These are phyloP conservation scores for Hyaloscypha hepaticicola DNA, from an alignment of 495 filamentous ascomycete species.

Conservation along the genomic window DNA sequence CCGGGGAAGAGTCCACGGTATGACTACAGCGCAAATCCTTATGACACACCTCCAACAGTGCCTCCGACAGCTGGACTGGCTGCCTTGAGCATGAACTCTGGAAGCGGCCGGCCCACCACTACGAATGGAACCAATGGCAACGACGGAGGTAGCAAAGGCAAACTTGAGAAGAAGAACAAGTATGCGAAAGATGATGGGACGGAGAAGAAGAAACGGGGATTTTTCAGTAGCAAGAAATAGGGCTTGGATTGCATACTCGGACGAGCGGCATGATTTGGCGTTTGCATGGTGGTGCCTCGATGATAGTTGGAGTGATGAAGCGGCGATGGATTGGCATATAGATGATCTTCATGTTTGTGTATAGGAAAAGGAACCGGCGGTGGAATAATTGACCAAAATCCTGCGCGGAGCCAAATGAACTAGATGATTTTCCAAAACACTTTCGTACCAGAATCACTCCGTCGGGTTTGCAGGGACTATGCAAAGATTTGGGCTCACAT, in stretches of 20 bases:
- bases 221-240: conserved; percentile 67
- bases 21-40: conserved; percentile 9
- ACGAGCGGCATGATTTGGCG: conserved; percentile 13
- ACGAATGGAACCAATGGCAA: conserved; percentile 35
- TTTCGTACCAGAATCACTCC: neutral
- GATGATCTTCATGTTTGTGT: neutral
- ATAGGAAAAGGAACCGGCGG: neutral
- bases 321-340: neutral
- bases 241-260: neutral
- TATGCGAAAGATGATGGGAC: conserved; percentile 31
- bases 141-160: conserved; percentile 43
- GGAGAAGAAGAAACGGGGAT: conserved; percentile 75
- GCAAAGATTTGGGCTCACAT: no score
- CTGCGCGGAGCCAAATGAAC: neutral
- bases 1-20: neutral
- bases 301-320: neutral
- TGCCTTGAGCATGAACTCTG: conserved; percentile 52
- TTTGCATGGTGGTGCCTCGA: conserved; percentile 1
- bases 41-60: conserved; percentile 9
- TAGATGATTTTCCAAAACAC: neutral
- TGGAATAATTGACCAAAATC: neutral
- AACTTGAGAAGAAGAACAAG: conserved; percentile 62
- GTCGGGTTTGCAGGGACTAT: no score
- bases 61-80: conserved; percentile 60
- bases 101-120: conserved; percentile 22